Evolutionary conservation across 331 rosid genomes (phyloP).

Genomic region (Prunus yedoensis): DNA sequence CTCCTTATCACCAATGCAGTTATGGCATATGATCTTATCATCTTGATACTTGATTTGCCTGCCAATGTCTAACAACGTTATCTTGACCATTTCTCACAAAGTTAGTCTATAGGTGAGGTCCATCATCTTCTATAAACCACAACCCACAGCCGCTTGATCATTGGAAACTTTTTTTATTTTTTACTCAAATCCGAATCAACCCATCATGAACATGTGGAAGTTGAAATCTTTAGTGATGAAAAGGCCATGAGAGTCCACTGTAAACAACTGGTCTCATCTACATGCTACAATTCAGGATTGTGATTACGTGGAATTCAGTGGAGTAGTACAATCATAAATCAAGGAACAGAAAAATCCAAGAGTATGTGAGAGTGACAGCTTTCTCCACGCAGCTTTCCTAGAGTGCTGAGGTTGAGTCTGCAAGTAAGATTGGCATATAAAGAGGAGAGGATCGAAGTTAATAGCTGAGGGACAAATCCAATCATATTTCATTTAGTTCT

Average conservation of each 20-base stretch:
- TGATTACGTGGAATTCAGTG: neutral
- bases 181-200: neutral
- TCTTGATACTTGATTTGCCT: too few relatives aligned
- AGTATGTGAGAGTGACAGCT: neutral
- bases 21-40: too few relatives aligned
- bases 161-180: too few relatives aligned
- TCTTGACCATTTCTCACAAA: neutral
- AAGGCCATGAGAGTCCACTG: neutral
- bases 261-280: neutral
- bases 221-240: too few relatives aligned
- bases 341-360: neutral
- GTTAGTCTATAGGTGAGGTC: too few relatives aligned
- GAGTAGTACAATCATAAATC: neutral
- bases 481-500: neutral
- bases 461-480: neutral
- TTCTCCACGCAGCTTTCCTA: too few relatives aligned
- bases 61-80: neutral
- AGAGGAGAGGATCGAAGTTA: neutral
- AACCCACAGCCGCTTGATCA: neutral
- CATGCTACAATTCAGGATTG: neutral
- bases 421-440: neutral
- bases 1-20: too few relatives aligned
- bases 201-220: too few relatives aligned
- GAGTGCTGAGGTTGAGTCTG: neutral
- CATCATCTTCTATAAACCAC: neutral